Base-by-base conservation (phyloP, 257 asterid species). In the Prunella vulgaris region DNA sequence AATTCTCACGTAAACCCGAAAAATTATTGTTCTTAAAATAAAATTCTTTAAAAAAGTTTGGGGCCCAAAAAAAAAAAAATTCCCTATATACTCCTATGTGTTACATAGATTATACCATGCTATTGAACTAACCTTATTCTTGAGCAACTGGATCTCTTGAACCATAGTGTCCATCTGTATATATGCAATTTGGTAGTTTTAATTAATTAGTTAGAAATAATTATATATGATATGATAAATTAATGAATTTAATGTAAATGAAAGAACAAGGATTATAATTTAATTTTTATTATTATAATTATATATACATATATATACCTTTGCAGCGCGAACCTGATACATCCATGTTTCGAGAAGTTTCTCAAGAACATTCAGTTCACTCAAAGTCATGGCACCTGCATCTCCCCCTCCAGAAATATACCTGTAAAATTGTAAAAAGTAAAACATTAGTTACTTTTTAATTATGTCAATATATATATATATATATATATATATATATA, bases 61-160 rank as follows among this genome's bases (percentile, higher is more conserved):
- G n/a, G n/a, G n/a, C n/a, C n/a, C n/a, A n/a, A n/a, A n/a, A n/a
- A n/a, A n/a, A n/a, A n/a, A n/a, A n/a, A n/a, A n/a, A n/a, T n/a
- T n/a, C n/a, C 51, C 0, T 17, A 44, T 2, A 27, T 27, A 27
- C 18, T 5, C 1, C 14, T 46, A 48, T 48, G 9, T 48, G 1
- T 48, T n/a, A n/a, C n/a, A n/a, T n/a, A n/a, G n/a, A 17, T 51
- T 15, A 21, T 54, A 17, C 58, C 32, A 22, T 46, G 13, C n/a
- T 21, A 48, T 53, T 17, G 24, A 51, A 64, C 79, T 64, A 58
- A 92, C 98, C 95, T 87, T 89, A 52, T 86, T 87, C 81, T 83
- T 92, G 40, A 92, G 88, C 70, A 86, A 63, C 79, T 86, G 94
- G 74, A 92, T 92, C 79, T 92, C 95, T 77, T 91, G 96, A 83